Evolutionary conservation across 2,329 filamentous ascomycete species (phyloP).

Genomic region (Colletotrichum cuscutae): DNA sequence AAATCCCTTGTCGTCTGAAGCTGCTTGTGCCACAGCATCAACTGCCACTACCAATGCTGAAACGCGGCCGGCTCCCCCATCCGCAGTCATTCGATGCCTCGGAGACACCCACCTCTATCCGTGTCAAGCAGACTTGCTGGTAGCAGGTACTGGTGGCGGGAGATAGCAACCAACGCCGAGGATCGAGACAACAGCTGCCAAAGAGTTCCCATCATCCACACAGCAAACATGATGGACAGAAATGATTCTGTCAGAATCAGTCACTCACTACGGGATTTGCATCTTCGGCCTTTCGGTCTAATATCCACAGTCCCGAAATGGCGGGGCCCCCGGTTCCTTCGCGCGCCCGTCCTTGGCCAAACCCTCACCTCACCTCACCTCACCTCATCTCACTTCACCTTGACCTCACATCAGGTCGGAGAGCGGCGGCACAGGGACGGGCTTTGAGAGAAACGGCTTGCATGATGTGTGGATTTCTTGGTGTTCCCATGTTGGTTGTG

Average conservation of each 20-base stretch:
- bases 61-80: constrained; percentile 24
- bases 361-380: neutral
- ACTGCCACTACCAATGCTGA: constrained; percentile 28
- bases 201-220: neutral
- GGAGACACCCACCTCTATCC: constrained; percentile 2
- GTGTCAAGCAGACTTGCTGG: neutral
- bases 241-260: constrained; percentile 17
- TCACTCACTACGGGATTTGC: constrained; percentile 2
- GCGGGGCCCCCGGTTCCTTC: constrained; percentile 11
- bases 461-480: constrained; percentile 14
- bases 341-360: neutral
- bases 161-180: neutral
- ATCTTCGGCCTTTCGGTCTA: constrained; percentile 23
- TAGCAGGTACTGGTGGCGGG: neutral
- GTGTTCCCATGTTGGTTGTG: neutral
- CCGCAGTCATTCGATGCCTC: constrained; percentile 26
- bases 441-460: constrained; percentile 6
- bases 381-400: constrained; percentile 15
- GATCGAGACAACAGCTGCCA: too few relatives aligned
- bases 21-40: constrained; percentile 28
- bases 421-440: constrained; percentile 3
- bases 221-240: constrained; percentile 2
- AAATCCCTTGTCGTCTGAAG: constrained; percentile 31
- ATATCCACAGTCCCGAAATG: constrained; percentile 11
- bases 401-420: constrained; percentile 10